These are phyloP conservation scores for Dioscorea zingiberensis DNA, from an alignment of 106 monocot genomes.

Conservation along the genomic window DNA sequence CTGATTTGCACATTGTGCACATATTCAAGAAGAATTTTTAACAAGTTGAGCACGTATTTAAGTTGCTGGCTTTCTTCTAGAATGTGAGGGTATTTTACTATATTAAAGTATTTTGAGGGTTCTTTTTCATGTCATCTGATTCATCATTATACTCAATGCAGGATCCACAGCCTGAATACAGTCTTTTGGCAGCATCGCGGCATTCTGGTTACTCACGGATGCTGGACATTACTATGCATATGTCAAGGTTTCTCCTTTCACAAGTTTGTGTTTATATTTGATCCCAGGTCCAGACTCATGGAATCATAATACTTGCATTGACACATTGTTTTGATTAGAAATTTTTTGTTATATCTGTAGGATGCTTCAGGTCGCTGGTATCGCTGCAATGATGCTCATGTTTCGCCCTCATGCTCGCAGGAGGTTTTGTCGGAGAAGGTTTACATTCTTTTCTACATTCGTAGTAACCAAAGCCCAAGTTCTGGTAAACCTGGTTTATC, in stretches of 20 bases:
- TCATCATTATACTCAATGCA: constrained; percentile 15
- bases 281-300: not conserved
- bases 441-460: constrained; percentile 85
- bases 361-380: constrained; percentile 89
- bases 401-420: constrained; percentile 71
- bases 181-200: constrained; percentile 89
- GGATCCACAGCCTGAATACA: constrained; percentile 77
- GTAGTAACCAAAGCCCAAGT: constrained; percentile 40
- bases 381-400: constrained; percentile 92
- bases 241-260: constrained; percentile 59
- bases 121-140: not conserved
- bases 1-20: too few species aligned
- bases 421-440: constrained; percentile 94
- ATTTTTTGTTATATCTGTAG: constrained; percentile 33
- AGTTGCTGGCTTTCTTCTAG: too few species aligned
- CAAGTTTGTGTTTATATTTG: not conserved
- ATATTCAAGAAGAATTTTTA: too few species aligned
- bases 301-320: not conserved
- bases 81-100: too few species aligned
- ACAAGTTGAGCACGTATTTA: too few species aligned
- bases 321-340: not conserved
- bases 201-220: constrained; percentile 90
- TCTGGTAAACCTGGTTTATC: constrained; percentile 26
- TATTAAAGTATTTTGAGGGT: too few species aligned
- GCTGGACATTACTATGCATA: constrained; percentile 99